These are phyloP conservation scores for Xylariaceae sp. DNA, from an alignment of 2,329 filamentous ascomycete species.

Conservation along the genomic window DNA sequence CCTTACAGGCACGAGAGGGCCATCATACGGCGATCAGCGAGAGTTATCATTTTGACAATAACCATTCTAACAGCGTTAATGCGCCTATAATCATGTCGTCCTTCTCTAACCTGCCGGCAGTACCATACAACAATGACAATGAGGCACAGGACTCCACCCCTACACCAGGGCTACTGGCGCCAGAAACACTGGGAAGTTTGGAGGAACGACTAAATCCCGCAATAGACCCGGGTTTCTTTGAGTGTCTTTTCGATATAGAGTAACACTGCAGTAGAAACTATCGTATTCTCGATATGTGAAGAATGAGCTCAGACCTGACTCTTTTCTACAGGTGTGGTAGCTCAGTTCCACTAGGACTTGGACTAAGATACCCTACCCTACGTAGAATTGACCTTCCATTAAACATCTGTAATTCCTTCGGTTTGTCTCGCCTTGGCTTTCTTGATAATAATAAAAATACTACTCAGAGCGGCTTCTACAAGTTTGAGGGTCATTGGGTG, in stretches of 20 bases:
- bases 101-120: neutral
- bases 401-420: no score
- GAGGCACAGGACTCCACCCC: neutral
- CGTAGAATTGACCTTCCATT: no score
- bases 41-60: neutral
- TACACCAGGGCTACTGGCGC: neutral
- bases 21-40: neutral
- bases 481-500: no score
- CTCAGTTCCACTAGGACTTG: no score
- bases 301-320: no score
- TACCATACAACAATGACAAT: neutral
- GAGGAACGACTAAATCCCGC: neutral
- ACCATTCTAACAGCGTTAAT: neutral
- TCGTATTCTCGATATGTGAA: no score
- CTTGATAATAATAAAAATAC: no score
- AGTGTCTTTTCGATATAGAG: conserved; percentile 5
- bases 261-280: no score
- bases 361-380: no score
- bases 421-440: no score
- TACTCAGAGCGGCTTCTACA: no score
- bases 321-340: no score
- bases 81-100: neutral
- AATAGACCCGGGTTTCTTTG: conserved; percentile 15
- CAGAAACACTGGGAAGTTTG: neutral
- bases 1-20: neutral